phyloP scores from a whole-genome alignment of 2,329 filamentous ascomycete genomes.

The Hypocrella siamensis region DNA sequence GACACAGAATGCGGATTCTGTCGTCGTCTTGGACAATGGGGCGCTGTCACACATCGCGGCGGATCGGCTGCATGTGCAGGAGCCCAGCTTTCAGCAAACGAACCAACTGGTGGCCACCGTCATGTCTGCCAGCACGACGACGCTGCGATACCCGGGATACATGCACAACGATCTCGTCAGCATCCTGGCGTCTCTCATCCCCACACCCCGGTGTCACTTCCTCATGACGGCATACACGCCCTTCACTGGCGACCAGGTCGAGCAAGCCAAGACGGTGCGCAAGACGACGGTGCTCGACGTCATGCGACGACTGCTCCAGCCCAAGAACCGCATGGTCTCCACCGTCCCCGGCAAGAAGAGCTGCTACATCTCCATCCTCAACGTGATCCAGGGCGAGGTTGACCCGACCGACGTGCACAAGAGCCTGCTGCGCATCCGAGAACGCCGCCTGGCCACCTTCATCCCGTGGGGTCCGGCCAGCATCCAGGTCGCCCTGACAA shows the following conservation, averaged over 20 bases:
- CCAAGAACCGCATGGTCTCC: constrained; percentile 98
- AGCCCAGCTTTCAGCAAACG: constrained; percentile 92
- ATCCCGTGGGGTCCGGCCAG: constrained; percentile 97
- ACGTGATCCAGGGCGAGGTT: constrained; percentile 97
- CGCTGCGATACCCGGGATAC: constrained; percentile 90
- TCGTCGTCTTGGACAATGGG: constrained; percentile 93
- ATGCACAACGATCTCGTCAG: constrained; percentile 99
- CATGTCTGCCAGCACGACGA: constrained; percentile 96
- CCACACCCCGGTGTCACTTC: constrained; percentile 93
- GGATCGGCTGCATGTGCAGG: constrained; percentile 84
- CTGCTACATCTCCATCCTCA: constrained; percentile 97
- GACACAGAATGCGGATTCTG: constrained; percentile 92
- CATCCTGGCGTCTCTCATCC: constrained; percentile 89
- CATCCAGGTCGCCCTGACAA: constrained; percentile 92
- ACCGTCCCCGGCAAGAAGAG: constrained; percentile 91
- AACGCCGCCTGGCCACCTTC: constrained; percentile 85
- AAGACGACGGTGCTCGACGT: constrained; percentile 97
- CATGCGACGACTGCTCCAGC: constrained; percentile 87
- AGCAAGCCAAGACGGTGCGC: constrained; percentile 91
- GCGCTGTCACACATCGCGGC: constrained; percentile 87
- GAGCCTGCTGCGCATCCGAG: constrained; percentile 86
- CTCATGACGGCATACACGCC: constrained; percentile 97
- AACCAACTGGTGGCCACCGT: constrained; percentile 95
- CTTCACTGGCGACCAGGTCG: constrained; percentile 90
- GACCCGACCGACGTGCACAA: constrained; percentile 98